Base-by-base conservation (phyloP, 1,139 yeast genomes). In the Diutina pseudorugosa region DNA sequence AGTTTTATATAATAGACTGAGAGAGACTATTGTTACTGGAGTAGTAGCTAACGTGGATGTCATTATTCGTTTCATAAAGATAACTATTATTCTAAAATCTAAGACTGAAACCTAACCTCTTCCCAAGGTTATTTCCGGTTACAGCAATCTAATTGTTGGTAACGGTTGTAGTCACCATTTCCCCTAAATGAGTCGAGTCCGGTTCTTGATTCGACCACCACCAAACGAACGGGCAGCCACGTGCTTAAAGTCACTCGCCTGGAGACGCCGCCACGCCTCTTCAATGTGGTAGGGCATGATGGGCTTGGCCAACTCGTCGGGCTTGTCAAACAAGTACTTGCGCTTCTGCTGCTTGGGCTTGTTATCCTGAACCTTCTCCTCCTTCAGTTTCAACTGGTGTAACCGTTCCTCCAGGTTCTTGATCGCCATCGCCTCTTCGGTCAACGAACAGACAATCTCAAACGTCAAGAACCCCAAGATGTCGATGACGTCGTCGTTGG, bases 401-500 rank as follows among this genome's bases (percentile, higher is more conserved):
- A 71, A 61, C 52, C 64, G 65, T 55, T 83, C 87, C 64, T 86
- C 94, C 19, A 80, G 74, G 53, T 77, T 80, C 60, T 91, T 90
- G 48, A 93, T 85, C 56, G 78, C 79, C 67, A 93, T 75, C 0
- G 98, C 98, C 60, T 85, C 89, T 66, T 93, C 98, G 0, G 98
- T 93, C 54, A 93, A 69, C 11, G 94, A 84, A 61, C 98, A 94
- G 2, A 93, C 98, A 64, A 93, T 90, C 66, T 93, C 99, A 70
- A 94, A 93, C 0, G 98, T 94, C 55, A 93, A 69, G 62, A 93
- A 93, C 20, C 99, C 99, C 50, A 93, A 72, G 48, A 93, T 93
- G 71, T 93, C 99, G 57, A 94, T 83, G 30, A 93, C 96, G 72
- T 93, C 99, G 67, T 93, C 98, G 62, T 87, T 88, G 2, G 98